A percentile compares a stretch with the other conserved stretches of the same genome.
Evolutionary conservation across 345 rosid genomes (phyloP).

Genomic region (Hibiscus mutabilis): DNA sequence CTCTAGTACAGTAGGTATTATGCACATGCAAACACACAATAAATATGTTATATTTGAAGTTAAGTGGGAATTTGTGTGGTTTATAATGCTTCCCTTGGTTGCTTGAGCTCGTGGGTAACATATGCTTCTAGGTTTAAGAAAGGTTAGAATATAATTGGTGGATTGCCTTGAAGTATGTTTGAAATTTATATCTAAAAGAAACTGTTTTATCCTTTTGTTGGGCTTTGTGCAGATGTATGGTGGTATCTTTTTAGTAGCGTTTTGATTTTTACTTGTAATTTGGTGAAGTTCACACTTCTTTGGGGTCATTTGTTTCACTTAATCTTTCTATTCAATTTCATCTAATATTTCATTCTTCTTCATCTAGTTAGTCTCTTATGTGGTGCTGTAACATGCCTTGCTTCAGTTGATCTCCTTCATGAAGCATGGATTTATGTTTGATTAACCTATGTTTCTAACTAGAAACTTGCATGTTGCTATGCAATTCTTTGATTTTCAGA

Average conservation of each 20-base stretch:
- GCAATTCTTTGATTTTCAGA: conserved; percentile 48
- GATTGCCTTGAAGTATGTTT: neutral
- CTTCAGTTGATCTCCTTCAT: neutral
- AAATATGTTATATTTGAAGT: neutral
- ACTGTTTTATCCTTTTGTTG: neutral
- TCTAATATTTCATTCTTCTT: neutral
- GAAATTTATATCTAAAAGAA: neutral
- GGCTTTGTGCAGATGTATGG: neutral
- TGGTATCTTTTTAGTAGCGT: neutral
- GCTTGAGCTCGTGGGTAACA: neutral
- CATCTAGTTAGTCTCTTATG: neutral
- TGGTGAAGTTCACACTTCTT: neutral
- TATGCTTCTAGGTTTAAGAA: neutral
- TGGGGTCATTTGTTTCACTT: neutral
- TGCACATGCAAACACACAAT: neutral
- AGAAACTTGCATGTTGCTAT: neutral
- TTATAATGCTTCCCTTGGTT: neutral
- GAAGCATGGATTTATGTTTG: neutral
- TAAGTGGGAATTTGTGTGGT: neutral
- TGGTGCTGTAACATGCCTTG: neutral
- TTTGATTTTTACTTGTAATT: neutral
- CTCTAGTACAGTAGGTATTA: neutral
- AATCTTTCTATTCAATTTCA: neutral
- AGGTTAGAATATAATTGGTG: neutral
- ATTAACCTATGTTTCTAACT: neutral